Conservation (phyloP, 2,329 filamentous ascomycete species). For the Apiospora sp. region DNA sequence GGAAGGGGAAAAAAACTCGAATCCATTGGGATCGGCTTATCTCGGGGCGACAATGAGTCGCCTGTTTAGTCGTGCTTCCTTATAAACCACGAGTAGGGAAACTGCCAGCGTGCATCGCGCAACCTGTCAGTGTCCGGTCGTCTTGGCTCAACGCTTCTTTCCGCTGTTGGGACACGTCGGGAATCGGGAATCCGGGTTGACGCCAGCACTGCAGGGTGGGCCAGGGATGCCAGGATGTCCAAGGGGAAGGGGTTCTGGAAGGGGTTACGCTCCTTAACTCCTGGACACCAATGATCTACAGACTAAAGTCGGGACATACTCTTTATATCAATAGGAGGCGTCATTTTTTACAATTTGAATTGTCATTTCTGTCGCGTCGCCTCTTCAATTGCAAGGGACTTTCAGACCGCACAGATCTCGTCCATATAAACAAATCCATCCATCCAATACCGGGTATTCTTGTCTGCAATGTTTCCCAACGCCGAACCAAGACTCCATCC, state of each 20-base stretch:
- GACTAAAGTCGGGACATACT: too few relatives aligned
- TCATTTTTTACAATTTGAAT: not conserved
- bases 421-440: not conserved
- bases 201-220: not conserved
- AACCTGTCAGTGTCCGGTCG: not conserved
- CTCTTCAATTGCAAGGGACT: not conserved
- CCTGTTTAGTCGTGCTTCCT: not conserved
- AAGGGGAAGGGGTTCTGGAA: not conserved
- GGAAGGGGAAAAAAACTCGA: not conserved
- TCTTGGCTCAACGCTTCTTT: slow-evolving; percentile 12
- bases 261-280: not conserved
- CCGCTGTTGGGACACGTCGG: slow-evolving; percentile 4
- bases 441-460: slow-evolving; percentile 15
- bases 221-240: slow-evolving; percentile 3
- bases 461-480: slow-evolving; percentile 9
- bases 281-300: not conserved
- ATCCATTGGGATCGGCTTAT: slow-evolving; percentile 8
- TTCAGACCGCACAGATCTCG: not conserved
- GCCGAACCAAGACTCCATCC: not conserved
- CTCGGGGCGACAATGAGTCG: not conserved
- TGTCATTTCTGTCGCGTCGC: not conserved
- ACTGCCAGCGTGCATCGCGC: not conserved
- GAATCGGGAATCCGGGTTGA: not conserved
- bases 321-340: not conserved
- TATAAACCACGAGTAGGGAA: not conserved